These are phyloP conservation scores for Kazachstania psychrophila DNA, from an alignment of 805 yeast species.

Conservation along the genomic window DNA sequence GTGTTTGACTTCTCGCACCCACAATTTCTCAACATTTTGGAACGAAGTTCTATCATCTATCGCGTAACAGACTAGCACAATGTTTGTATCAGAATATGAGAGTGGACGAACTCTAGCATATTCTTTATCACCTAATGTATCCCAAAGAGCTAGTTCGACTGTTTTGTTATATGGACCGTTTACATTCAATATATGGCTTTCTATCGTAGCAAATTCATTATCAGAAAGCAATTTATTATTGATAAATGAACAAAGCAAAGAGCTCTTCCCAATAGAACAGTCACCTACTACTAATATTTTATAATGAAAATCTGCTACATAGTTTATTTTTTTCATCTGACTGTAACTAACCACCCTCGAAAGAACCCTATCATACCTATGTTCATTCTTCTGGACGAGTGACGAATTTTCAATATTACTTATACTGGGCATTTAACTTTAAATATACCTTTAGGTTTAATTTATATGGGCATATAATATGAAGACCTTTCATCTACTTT, in stretches of 20 bases:
- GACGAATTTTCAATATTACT: too few species aligned
- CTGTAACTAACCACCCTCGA: slow-evolving; percentile 24
- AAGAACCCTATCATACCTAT: slow-evolving; percentile 19
- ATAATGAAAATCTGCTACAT: slow-evolving; percentile 31
- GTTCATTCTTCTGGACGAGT: too few species aligned
- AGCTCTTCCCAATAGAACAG: slow-evolving; percentile 87
- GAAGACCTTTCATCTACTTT: too few species aligned
- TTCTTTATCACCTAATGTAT: slow-evolving; percentile 86
- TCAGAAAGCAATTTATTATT: slow-evolving; percentile 55
- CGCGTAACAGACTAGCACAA: slow-evolving; percentile 67
- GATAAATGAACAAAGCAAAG: slow-evolving; percentile 55
- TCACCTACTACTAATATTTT: slow-evolving; percentile 82
- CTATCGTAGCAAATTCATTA: slow-evolving; percentile 79
- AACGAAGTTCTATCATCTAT: slow-evolving; percentile 54
- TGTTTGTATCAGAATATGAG: slow-evolving; percentile 69
- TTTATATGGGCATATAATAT: too few species aligned
- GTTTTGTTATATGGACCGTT: slow-evolving; percentile 38
- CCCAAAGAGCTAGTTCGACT: slow-evolving; percentile 76
- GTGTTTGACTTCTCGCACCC: slow-evolving; percentile 82
- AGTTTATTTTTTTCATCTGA: slow-evolving; percentile 16
- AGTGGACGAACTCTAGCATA: slow-evolving; percentile 73
- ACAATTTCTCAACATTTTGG: slow-evolving; percentile 64
- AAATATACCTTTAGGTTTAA: too few species aligned
- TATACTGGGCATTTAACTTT: too few species aligned
- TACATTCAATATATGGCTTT: slow-evolving; percentile 59